phyloP scores from a whole-genome alignment of 2,329 filamentous ascomycete species.

The Ustulina deusta region DNA sequence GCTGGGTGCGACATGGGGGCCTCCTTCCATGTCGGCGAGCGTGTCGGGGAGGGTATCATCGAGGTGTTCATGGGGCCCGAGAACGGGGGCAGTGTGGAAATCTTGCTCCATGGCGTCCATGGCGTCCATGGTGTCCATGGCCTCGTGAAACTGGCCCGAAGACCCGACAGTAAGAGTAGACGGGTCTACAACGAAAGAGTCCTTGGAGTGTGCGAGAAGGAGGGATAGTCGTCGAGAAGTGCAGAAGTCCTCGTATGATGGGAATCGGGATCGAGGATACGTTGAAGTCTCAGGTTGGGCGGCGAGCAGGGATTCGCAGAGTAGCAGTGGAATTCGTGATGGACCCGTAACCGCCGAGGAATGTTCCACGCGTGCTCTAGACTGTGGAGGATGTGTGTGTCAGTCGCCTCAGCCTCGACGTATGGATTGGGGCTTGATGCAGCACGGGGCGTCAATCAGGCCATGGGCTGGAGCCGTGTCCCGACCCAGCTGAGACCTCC shows the following conservation, averaged over 20 bases:
- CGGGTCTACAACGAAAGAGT: slow-evolving; percentile 61
- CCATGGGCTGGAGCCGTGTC: slow-evolving; percentile 25
- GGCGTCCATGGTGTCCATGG: slow-evolving; percentile 64
- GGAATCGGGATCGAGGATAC: slow-evolving; percentile 33
- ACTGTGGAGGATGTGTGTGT: slow-evolving; percentile 28
- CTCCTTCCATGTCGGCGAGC: slow-evolving; percentile 62
- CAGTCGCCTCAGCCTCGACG: slow-evolving; percentile 33
- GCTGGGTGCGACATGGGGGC: slow-evolving; percentile 53
- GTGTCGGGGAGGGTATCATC: slow-evolving; percentile 66
- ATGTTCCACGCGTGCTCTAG: slow-evolving; percentile 42
- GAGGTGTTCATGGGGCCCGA: slow-evolving; percentile 51
- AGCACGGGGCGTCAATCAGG: slow-evolving; percentile 31
- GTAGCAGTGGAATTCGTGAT: slow-evolving; percentile 40
- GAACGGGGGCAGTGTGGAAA: slow-evolving; percentile 38
- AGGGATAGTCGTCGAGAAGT: slow-evolving; percentile 28
- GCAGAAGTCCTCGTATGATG: slow-evolving; percentile 28
- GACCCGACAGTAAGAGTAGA: slow-evolving; percentile 62
- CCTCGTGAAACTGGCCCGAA: slow-evolving; percentile 65
- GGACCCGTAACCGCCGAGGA: slow-evolving; percentile 38
- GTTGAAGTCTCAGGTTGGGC: slow-evolving; percentile 42
- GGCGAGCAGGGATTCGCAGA: slow-evolving; percentile 40
- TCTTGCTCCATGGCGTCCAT: slow-evolving; percentile 68
- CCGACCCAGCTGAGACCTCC: slow-evolving; percentile 26
- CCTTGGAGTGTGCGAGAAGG: slow-evolving; percentile 14
- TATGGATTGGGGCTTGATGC: slow-evolving; percentile 36